phyloP scores from a whole-genome alignment of 257 asterid species.

The Ajuga chamaepitys region DNA sequence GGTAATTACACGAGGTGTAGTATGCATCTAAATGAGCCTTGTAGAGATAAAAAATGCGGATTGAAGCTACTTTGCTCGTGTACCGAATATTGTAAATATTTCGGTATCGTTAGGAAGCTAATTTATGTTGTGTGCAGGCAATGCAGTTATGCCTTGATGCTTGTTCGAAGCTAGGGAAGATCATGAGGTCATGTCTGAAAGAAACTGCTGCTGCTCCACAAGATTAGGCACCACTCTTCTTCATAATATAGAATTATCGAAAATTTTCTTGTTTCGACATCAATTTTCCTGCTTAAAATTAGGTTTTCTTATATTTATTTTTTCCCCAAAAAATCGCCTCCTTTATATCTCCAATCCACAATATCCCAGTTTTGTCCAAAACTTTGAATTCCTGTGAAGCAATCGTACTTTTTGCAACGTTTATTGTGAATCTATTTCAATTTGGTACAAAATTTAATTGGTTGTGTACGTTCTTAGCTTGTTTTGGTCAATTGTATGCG shows the following conservation, averaged over 20 bases:
- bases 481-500: not conserved
- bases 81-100: not conserved
- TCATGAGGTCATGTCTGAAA: conserved; percentile 75
- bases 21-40: not conserved
- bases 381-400: not conserved
- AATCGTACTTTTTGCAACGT: no score
- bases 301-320: no score
- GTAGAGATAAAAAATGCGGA: not conserved
- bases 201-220: conserved; percentile 44
- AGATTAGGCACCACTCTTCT: conserved; percentile 20
- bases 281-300: not conserved
- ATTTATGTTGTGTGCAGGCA: conserved; percentile 45
- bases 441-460: not conserved
- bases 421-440: not conserved
- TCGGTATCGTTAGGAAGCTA: not conserved
- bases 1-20: no score
- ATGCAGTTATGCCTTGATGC: conserved; percentile 89
- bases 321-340: not conserved
- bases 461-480: not conserved
- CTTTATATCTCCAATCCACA: not conserved
- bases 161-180: conserved; percentile 70
- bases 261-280: not conserved
- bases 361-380: not conserved
- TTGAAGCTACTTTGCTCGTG: not conserved
- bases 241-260: not conserved